Evolutionary conservation across 208 protist species (phyloP).

Genomic region (Trypanosomatidae sp.): DNA sequence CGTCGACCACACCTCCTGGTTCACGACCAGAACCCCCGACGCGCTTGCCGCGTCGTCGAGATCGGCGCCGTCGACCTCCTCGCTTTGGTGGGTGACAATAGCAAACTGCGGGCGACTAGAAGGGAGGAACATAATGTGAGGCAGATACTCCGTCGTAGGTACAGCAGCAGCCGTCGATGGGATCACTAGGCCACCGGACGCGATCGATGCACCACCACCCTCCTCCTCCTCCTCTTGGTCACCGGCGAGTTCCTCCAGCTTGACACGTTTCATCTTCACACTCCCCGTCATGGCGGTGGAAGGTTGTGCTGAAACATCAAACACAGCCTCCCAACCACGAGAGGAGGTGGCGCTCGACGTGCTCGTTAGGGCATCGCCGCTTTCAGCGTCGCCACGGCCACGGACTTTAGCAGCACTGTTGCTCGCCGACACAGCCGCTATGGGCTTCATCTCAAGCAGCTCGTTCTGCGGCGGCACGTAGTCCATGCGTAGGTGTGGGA

Average conservation of each 20-base stretch:
- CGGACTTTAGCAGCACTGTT: neutral
- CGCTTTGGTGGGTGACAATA: constrained; percentile 64
- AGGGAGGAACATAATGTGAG: constrained; percentile 84
- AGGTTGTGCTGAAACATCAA: neutral
- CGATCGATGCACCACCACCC: neutral
- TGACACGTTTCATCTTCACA: constrained; percentile 31
- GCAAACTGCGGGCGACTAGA: constrained; percentile 77
- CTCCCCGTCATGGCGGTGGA: neutral
- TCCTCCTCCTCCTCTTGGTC: neutral
- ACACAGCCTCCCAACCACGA: constrained; percentile 23
- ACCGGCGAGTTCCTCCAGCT: constrained; percentile 20
- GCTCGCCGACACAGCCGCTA: neutral
- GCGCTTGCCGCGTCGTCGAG: constrained; percentile 29
- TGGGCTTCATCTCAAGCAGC: constrained; percentile 4
- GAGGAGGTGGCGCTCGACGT: neutral
- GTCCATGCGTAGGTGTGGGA: constrained; percentile 57
- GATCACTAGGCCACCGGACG: neutral
- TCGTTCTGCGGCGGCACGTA: constrained; percentile 40
- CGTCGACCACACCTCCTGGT: constrained; percentile 80
- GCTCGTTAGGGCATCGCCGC: neutral
- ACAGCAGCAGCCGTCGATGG: neutral
- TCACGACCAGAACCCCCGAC: constrained; percentile 78
- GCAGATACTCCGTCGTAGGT: constrained; percentile 50
- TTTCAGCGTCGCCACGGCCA: constrained; percentile 8
- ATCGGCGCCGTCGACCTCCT: constrained; percentile 25